These are phyloP conservation scores for Erythrobasidium hasegawianum DNA, from an alignment of 1,284 basidiomycete genomes.

Conservation along the genomic window DNA sequence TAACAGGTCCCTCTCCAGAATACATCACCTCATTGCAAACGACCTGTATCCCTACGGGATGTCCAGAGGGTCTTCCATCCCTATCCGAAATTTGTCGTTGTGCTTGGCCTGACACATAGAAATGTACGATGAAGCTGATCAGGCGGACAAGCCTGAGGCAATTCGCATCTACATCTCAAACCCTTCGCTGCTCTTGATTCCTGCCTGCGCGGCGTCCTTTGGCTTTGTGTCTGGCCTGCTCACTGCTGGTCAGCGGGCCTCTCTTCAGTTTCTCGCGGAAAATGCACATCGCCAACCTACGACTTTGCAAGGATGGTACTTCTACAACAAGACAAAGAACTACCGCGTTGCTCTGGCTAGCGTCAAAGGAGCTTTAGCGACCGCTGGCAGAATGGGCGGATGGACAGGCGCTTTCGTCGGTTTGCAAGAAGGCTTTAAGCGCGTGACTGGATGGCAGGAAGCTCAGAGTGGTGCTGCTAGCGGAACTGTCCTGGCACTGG, in stretches of 20 bases:
- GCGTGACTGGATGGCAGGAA: constrained; percentile 13
- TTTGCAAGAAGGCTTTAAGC: constrained; percentile 36
- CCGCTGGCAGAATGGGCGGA: constrained; percentile 58
- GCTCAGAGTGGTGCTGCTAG: constrained; percentile 34
- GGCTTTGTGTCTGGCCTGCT: constrained; percentile 44
- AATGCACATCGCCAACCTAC: constrained; percentile 69
- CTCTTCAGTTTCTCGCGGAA: constrained; percentile 57
- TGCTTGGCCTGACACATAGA: not conserved
- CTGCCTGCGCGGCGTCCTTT: constrained; percentile 37
- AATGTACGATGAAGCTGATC: not conserved
- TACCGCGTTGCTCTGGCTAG: constrained; percentile 71
- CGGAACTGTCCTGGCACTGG: constrained; percentile 34
- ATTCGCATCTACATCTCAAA: constrained; percentile 26
- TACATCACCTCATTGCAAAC: not conserved
- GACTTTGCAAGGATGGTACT: constrained; percentile 81
- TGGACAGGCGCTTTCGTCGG: constrained; percentile 43
- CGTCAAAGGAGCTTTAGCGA: constrained; percentile 61
- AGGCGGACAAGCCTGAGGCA: constrained; percentile 4
- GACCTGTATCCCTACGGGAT: not conserved
- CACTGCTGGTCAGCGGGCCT: constrained; percentile 50
- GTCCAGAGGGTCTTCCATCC: not conserved
- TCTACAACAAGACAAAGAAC: constrained; percentile 89
- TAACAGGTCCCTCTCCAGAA: not conserved
- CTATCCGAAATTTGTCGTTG: not conserved
- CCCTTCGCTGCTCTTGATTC: constrained; percentile 40